phyloP scores from a whole-genome alignment of 75 land plant genomes.

The Larix kaempferi region DNA sequence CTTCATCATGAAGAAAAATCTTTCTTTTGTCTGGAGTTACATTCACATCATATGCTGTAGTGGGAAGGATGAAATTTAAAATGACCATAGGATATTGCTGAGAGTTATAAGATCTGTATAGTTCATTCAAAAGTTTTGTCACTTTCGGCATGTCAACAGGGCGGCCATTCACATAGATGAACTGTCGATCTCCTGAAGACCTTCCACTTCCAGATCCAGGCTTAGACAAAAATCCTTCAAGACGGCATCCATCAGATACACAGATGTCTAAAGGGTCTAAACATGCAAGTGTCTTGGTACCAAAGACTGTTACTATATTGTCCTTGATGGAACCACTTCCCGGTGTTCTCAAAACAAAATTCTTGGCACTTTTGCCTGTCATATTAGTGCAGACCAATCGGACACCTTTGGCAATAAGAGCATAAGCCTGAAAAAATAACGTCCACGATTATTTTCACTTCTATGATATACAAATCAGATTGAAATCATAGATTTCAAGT shows the following conservation, averaged over 20 bases:
- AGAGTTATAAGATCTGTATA: constrained; percentile 75
- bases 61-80: constrained; percentile 73
- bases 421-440: constrained; percentile 72
- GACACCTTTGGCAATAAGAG: constrained; percentile 83
- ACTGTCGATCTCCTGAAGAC: constrained; percentile 76
- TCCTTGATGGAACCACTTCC: constrained; percentile 87
- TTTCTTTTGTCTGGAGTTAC: constrained; percentile 95
- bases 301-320: constrained; percentile 87
- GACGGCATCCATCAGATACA: constrained; percentile 43
- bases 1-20: constrained; percentile 80
- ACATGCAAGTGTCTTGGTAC: constrained; percentile 64
- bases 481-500: not conserved
- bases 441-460: not conserved
- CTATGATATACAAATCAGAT: not conserved
- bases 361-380: constrained; percentile 56
- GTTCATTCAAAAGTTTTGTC: constrained; percentile 80
- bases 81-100: constrained; percentile 87
- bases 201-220: constrained; percentile 85
- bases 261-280: constrained; percentile 57
- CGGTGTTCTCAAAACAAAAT: constrained; percentile 71
- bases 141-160: constrained; percentile 96
- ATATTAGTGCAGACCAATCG: constrained; percentile 80
- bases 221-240: constrained; percentile 90
- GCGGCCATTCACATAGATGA: constrained; percentile 79
- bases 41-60: constrained; percentile 79